Evolutionary conservation across 495 filamentous ascomycete genomes (phyloP), one percentile per base, ranked within the genome.

Genomic region (Penicillium pancosmium): DNA sequence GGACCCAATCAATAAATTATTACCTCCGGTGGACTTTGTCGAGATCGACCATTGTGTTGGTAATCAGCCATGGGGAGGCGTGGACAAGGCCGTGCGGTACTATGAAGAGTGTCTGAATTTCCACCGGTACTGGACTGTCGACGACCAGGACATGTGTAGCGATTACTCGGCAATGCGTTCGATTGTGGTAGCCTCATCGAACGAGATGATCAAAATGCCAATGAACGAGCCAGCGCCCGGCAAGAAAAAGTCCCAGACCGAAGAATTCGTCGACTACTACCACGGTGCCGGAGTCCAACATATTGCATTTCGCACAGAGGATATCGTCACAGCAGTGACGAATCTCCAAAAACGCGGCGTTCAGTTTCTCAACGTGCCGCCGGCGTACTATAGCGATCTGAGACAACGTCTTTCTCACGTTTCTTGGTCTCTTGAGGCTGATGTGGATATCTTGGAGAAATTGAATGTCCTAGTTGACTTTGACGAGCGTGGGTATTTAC

Each of bases 11-110:
- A 71, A 75, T 4, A 62, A 56, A 16, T 60, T 70, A 38, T 61
- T 82, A 2, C 89, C 90, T 0, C 15, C 66, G 13, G 76, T 93
- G 15, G 64, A 73, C 2, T 78, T 93, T 18, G 74, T 82, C 52
- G 83, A 82, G 60, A 88, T 94, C 66, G 90, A 93, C 73, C 91
- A 94, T 74, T 93, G 91, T 73, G 91, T 93, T 54, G 91, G 91
- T 56, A 93, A 93, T 76, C 90, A 93, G 70, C 81, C 85, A 70
- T 93, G 90, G 90, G 79, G 84, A 67, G 81, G 86, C 53, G 87
- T 95, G 82, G 85, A 86, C 23, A 74, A 76, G 4, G 84, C 84
- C 27, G 92, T 91, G 68, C 84, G 82, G 53, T 92, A 89, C 77
- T 83, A 72, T 35, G 90, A 93, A 73, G 74, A 82, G 49, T 86